A percentile compares a stretch with the other conserved stretches of the same genome.
Evolutionary conservation across 2,329 filamentous ascomycete species (phyloP).

Genomic region (Colletotrichum godetiae): DNA sequence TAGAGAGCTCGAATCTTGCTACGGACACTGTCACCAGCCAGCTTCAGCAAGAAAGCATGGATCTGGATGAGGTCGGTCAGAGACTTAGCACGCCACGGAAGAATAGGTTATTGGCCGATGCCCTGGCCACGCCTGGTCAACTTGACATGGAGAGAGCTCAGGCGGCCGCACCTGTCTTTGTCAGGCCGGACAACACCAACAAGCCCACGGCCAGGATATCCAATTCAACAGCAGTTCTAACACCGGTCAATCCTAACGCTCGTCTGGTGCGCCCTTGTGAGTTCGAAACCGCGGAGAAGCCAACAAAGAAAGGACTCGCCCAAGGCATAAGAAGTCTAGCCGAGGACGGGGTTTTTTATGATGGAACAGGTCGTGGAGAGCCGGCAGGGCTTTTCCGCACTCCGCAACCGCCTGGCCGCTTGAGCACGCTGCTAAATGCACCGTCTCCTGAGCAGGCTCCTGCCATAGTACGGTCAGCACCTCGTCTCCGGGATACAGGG

Average conservation of each 20-base stretch:
- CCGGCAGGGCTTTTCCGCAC: slow-evolving; percentile 28
- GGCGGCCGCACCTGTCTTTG: slow-evolving; percentile 3
- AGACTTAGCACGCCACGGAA: slow-evolving; percentile 57
- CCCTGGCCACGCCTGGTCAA: not conserved
- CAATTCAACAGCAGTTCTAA: slow-evolving; percentile 45
- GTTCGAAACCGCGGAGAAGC: slow-evolving; percentile 36
- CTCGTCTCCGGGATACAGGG: slow-evolving; percentile 38
- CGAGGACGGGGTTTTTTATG: slow-evolving; percentile 58
- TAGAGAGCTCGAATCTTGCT: slow-evolving; percentile 50
- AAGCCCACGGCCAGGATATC: slow-evolving; percentile 38
- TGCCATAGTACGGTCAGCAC: slow-evolving; percentile 41
- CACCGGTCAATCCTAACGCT: slow-evolving; percentile 50
- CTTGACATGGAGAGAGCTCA: slow-evolving; percentile 2
- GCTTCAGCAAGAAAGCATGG: slow-evolving; percentile 64
- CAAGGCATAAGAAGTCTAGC: slow-evolving; percentile 56
- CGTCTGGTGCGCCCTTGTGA: slow-evolving; percentile 39
- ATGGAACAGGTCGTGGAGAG: slow-evolving; percentile 25
- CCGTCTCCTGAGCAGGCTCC: slow-evolving; percentile 39
- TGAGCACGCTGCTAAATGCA: slow-evolving; percentile 49
- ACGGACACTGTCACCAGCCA: slow-evolving; percentile 40
- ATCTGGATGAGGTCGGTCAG: slow-evolving; percentile 64
- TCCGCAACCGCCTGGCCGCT: slow-evolving; percentile 41
- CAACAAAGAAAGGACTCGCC: slow-evolving; percentile 41
- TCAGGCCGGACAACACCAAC: slow-evolving; percentile 21
- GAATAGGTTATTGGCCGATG: slow-evolving; percentile 5